Base-by-base conservation (phyloP, 805 yeast species). In the Candida alai region DNA sequence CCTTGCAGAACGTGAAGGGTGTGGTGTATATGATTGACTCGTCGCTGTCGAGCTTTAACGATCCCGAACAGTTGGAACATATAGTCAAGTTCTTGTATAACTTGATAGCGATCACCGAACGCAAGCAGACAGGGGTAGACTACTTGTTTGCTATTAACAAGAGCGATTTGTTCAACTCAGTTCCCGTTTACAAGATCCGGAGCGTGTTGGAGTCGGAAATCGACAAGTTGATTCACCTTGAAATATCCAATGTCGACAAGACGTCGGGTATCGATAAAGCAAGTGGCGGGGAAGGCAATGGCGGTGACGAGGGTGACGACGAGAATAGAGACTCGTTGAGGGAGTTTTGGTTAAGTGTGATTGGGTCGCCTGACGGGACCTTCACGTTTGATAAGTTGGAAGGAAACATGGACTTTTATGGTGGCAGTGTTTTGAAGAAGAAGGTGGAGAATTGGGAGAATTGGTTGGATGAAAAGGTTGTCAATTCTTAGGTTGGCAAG, bases 81-180 rank as follows among this genome's bases (percentile, higher is more conserved):
- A 74, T 80, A 4, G 83, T 87, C 0, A 65, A 69, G 40, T 72
- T 74, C 40, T 58, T 87, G 41, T 72, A 79, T 52, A 66, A 73
- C 30, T 60, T 87, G 26, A 66, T 88, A 28, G 62, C 73, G 24
- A 48, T 68, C 12, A 76, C 90, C 2, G 97, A 86, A 52, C 61
- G 59, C 44, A 62, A 69, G 32, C 76, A 79, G 12, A 76, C 74
- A 41, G 94, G 94, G 3, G 70, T 84, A 15, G 90, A 85, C 51
- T 67, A 84, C 26, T 62, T 84, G 30, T 60, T 93, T 39, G 93
- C 89, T 12, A 79, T 93, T 41, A 90, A 90, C 63, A 90, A 90
- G 56, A 73, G 74, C 33, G 97, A 93, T 48, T 71, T 80, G 24
- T 93, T 93, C 62, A 85, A 87, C 41, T 75, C 94, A 11, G 74